phyloP scores from a whole-genome alignment of 331 rosid genomes.

The Acacia concinna region DNA sequence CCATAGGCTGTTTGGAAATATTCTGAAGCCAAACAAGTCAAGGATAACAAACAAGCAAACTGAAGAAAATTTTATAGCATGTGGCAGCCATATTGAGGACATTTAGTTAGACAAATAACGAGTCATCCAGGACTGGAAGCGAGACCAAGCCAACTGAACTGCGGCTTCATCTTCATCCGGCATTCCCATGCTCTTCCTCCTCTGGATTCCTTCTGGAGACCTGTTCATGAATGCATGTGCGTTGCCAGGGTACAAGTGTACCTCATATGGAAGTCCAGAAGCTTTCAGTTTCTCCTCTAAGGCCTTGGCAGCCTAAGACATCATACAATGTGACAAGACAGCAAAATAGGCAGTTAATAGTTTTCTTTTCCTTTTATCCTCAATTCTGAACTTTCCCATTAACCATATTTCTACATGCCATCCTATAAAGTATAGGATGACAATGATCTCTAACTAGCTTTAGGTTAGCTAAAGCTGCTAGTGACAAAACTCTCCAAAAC shows the following conservation, averaged over 20 bases:
- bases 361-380: not conserved
- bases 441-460: not conserved
- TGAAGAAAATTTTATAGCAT: not conserved
- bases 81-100: constrained; percentile 25
- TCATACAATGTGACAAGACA: constrained; percentile 2
- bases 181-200: constrained; percentile 91
- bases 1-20: constrained; percentile 12
- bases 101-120: constrained; percentile 47
- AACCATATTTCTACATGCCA: not conserved
- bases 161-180: constrained; percentile 74
- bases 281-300: constrained; percentile 88
- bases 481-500: not conserved
- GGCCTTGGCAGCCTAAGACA: constrained; percentile 61
- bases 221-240: constrained; percentile 95
- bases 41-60: constrained; percentile 2
- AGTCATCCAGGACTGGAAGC: constrained; percentile 86
- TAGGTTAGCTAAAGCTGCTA: not conserved
- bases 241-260: constrained; percentile 57
- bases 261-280: constrained; percentile 70
- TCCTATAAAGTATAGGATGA: not conserved
- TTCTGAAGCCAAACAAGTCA: not conserved
- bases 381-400: not conserved
- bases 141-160: constrained; percentile 89
- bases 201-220: constrained; percentile 72
- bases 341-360: constrained; percentile 38